phyloP scores from a whole-genome alignment of 345 rosid species.

The Euclidium syriacum region DNA sequence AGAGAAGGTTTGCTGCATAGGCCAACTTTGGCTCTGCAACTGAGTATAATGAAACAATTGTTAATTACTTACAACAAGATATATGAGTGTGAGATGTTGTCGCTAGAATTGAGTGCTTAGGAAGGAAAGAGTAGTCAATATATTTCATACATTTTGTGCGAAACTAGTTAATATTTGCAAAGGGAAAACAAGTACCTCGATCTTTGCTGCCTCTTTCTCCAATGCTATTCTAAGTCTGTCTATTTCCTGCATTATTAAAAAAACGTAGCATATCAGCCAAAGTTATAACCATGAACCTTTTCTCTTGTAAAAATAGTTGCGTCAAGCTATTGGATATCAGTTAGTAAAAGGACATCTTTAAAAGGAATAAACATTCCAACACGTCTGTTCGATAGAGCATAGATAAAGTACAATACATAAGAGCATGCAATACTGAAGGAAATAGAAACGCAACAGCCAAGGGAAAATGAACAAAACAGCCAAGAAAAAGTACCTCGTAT shows the following conservation, averaged over 20 bases:
- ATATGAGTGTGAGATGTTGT: slow-evolving; percentile 5
- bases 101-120: background rate
- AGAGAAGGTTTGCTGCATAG: slow-evolving; percentile 42
- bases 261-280: slow-evolving; percentile 30
- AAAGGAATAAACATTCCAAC: slow-evolving; percentile 4
- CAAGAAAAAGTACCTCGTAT: slow-evolving; percentile 57
- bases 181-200: slow-evolving; percentile 54
- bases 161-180: background rate
- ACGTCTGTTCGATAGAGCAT: background rate
- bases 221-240: slow-evolving; percentile 62
- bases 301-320: background rate
- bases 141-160: background rate
- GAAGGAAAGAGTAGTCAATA: background rate
- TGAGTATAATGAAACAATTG: slow-evolving; percentile 12
- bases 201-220: slow-evolving; percentile 63
- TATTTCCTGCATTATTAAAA: slow-evolving; percentile 56
- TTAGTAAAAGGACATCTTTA: background rate
- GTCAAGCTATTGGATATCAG: background rate
- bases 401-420: background rate
- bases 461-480: background rate
- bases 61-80: background rate
- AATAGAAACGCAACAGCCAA: background rate
- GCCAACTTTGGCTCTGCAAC: slow-evolving; percentile 55
- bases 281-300: background rate
- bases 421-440: background rate